Evolutionary conservation across 768 basidiomycete species (phyloP).

Genomic region (Collybiopsis confluens): DNA sequence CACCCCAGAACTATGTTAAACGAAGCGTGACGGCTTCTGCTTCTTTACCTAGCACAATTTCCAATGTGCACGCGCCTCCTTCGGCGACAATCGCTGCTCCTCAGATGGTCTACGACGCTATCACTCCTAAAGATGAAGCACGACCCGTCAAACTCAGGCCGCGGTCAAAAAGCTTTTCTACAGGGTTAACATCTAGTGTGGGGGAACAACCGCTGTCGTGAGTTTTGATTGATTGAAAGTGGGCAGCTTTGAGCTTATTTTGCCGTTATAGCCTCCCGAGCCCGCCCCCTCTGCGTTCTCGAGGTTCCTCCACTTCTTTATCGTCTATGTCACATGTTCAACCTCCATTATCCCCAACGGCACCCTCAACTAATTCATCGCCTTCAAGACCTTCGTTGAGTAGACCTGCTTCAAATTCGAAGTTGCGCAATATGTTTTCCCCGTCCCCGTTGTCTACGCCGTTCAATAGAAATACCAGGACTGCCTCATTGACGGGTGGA

Average conservation of each 20-base stretch:
- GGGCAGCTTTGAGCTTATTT: neutral
- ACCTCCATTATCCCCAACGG: neutral
- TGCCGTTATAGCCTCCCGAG: neutral
- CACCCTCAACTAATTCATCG: neutral
- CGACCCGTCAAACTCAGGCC: slow-evolving; percentile 50
- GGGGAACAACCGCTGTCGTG: slow-evolving; percentile 5
- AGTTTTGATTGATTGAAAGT: neutral
- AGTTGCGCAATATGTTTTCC: neutral
- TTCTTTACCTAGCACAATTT: neutral
- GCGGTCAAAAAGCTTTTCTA: slow-evolving; percentile 71
- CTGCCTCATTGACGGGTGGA: slow-evolving; percentile 1
- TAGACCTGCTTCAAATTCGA: slow-evolving; percentile 4
- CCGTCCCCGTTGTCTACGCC: slow-evolving; percentile 2
- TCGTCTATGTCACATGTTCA: slow-evolving; percentile 4
- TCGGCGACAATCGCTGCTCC: neutral
- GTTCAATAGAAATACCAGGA: neutral
- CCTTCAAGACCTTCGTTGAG: slow-evolving; percentile 7
- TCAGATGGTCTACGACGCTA: neutral
- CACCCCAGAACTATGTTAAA: neutral
- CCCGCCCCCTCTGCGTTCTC: slow-evolving; percentile 19
- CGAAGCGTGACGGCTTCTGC: slow-evolving; percentile 5
- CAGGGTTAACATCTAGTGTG: slow-evolving; percentile 44
- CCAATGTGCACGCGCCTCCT: neutral
- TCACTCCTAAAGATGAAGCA: slow-evolving; percentile 56
- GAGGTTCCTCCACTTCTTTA: slow-evolving; percentile 21